Evolutionary conservation across 2,329 filamentous ascomycete genomes (phyloP).

Genomic region (Aulographum hederae): DNA sequence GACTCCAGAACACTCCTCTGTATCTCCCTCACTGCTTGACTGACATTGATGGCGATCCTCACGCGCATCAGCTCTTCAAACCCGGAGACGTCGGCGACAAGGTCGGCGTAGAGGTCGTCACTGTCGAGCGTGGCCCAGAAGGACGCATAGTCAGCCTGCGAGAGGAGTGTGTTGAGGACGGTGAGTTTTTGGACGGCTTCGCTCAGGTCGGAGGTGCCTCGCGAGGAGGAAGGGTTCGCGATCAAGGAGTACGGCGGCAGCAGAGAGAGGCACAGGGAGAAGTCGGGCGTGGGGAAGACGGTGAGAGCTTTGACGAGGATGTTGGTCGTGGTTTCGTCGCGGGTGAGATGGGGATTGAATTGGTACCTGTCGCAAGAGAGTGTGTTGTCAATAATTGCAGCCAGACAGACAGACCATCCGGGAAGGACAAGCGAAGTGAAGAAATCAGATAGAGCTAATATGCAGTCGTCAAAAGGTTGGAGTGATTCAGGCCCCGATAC

Average conservation of each 20-base stretch:
- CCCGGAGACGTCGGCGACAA: conserved; percentile 82
- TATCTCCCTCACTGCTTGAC: conserved; percentile 69
- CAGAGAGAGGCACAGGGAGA: conserved; percentile 83
- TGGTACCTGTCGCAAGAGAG: conserved; percentile 53
- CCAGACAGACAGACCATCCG: too few species aligned
- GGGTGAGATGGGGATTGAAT: conserved; percentile 95
- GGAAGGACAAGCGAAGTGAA: too few species aligned
- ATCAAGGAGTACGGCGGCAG: conserved; percentile 69
- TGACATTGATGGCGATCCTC: conserved; percentile 73
- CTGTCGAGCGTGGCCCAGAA: conserved; percentile 91
- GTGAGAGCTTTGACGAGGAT: conserved; percentile 96
- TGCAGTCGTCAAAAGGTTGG: conserved; percentile 47
- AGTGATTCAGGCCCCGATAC: too few species aligned
- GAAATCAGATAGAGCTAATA: conserved; percentile 69
- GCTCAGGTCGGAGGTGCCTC: conserved; percentile 48
- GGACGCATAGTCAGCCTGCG: conserved; percentile 70
- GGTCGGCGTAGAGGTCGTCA: conserved; percentile 88
- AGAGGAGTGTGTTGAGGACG: conserved; percentile 68
- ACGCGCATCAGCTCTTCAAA: conserved; percentile 91
- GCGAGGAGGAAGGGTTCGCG: conserved; percentile 10
- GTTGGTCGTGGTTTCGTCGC: conserved; percentile 96
- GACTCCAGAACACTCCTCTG: conserved; percentile 25
- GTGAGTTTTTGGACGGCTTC: conserved; percentile 85
- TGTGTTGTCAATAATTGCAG: neutral
- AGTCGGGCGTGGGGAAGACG: conserved; percentile 91